Conservation (phyloP, 257 asterid species). For the Solanum commersonii region DNA sequence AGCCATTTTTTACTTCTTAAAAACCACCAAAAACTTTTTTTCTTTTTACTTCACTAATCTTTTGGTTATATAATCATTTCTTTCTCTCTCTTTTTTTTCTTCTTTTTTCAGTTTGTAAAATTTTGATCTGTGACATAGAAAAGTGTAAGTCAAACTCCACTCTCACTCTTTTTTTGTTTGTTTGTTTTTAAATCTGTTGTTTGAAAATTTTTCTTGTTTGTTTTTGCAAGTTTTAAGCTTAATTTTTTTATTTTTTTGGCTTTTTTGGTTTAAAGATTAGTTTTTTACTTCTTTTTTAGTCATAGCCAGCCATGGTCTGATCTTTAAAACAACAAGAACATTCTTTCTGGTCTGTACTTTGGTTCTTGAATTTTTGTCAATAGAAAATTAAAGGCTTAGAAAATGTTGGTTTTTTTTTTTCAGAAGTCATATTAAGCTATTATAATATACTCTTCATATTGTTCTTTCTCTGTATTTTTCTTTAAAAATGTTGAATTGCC, state of each 20-base stretch:
- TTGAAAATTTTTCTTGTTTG: neutral
- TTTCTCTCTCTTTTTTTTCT: neutral
- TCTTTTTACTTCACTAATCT: neutral
- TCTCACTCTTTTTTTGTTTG: neutral
- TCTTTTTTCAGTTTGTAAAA: neutral
- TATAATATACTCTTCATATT: neutral
- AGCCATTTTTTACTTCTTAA: neutral
- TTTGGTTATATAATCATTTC: neutral
- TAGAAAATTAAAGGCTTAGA: neutral
- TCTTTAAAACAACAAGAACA: neutral
- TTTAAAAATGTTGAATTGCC: neutral
- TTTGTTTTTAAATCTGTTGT: neutral
- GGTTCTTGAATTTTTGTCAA: neutral
- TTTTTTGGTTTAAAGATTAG: neutral
- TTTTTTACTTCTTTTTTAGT: neutral
- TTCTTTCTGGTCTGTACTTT: constrained; percentile 1
- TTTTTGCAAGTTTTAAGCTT: neutral
- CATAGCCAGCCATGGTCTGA: neutral
- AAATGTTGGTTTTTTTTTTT: neutral
- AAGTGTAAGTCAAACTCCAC: neutral
- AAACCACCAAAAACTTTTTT: neutral
- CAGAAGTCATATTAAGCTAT: neutral
- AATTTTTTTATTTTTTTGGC: no score
- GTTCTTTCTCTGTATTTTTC: neutral
- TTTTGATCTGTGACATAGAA: neutral